Conservation (phyloP, 2,329 filamentous ascomycete species). For the Phaeosphaeria sp. region DNA sequence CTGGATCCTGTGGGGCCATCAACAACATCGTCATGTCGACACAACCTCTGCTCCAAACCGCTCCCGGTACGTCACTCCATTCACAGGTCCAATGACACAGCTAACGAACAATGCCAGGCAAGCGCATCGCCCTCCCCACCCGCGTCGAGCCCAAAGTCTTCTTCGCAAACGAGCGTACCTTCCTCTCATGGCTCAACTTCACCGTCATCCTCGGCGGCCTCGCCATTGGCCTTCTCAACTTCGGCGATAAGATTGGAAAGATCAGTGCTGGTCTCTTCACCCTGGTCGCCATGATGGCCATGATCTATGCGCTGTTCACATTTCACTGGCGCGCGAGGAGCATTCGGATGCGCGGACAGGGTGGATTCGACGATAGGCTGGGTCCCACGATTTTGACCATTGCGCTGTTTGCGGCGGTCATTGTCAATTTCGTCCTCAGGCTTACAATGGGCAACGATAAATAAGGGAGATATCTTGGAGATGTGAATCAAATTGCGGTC, state of each 20-base stretch:
- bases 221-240: conserved; percentile 96
- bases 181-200: conserved; percentile 99
- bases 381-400: conserved; percentile 90
- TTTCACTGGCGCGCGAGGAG: conserved; percentile 98
- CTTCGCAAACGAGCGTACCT: conserved; percentile 99
- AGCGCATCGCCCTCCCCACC: conserved; percentile 96
- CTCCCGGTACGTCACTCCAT: conserved; percentile 71
- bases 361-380: conserved; percentile 94
- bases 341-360: conserved; percentile 88
- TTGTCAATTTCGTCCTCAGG: conserved; percentile 89
- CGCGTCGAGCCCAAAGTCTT: conserved; percentile 99
- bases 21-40: conserved; percentile 75
- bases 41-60: conserved; percentile 93
- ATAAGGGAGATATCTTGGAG: conserved; percentile 1
- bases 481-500: neutral
- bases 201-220: conserved; percentile 97
- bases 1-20: conserved; percentile 17
- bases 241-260: conserved; percentile 91
- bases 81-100: neutral
- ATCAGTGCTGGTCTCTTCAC: conserved; percentile 96
- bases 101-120: conserved; percentile 67
- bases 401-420: conserved; percentile 84
- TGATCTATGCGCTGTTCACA: conserved; percentile 92
- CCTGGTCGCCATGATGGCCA: conserved; percentile 88
- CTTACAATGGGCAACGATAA: conserved; percentile 34